Evolutionary conservation across 345 rosid genomes (phyloP).

Genomic region (Populus nigra): DNA sequence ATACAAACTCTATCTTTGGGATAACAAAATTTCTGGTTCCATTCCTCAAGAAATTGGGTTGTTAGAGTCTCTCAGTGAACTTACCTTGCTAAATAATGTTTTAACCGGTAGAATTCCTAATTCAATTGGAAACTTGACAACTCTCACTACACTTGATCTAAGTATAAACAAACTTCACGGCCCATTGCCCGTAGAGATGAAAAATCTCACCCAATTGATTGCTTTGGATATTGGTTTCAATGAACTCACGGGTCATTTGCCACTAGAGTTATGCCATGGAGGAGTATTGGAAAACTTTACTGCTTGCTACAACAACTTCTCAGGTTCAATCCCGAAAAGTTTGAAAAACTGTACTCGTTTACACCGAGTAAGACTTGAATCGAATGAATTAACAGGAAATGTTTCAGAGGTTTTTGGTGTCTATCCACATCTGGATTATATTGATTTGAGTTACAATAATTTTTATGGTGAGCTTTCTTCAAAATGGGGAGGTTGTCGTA

Average conservation of each 20-base stretch:
- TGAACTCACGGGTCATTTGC: neutral
- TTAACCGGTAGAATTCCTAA: neutral
- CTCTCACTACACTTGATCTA: neutral
- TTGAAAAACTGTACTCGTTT: neutral
- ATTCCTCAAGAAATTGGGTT: neutral
- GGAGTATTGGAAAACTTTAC: neutral
- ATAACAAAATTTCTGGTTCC: neutral
- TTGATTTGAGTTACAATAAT: neutral
- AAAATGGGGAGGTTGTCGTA: neutral
- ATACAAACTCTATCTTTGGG: neutral
- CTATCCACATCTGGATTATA: neutral
- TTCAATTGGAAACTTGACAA: slow-evolving; percentile 4
- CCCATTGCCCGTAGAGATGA: neutral
- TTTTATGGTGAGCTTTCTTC: too few relatives aligned
- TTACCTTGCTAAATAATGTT: neutral
- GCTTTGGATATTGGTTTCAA: neutral
- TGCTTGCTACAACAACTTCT: neutral
- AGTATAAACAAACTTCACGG: neutral
- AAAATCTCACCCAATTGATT: neutral
- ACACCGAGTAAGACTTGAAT: neutral
- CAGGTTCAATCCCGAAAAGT: neutral
- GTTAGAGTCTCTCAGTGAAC: neutral
- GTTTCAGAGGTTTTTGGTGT: neutral
- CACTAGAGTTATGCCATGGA: neutral
- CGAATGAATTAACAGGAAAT: neutral